Evolutionary conservation across 441 rosid genomes (phyloP).

Genomic region (Hypseocharis bilobata): DNA sequence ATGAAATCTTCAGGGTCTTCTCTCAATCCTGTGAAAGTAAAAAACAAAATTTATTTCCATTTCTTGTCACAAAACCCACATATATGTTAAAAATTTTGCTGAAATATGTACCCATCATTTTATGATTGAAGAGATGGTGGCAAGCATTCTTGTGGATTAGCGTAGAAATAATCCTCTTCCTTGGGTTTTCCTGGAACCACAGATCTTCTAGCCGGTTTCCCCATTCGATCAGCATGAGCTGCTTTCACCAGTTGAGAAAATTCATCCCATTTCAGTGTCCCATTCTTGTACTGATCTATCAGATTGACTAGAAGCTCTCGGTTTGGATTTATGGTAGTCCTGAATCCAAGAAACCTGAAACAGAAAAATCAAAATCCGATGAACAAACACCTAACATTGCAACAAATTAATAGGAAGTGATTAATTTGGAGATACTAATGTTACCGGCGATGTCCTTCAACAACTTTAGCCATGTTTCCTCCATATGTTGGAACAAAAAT

Average conservation of each 20-base stretch:
- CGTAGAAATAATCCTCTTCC: conserved; percentile 38
- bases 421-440: too few species aligned
- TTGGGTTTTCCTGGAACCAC: conserved; percentile 33
- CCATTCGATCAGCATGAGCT: conserved; percentile 29
- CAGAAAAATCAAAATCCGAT: neutral
- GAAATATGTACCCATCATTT: too few species aligned
- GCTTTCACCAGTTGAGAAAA: conserved; percentile 28
- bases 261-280: conserved; percentile 30
- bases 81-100: too few species aligned
- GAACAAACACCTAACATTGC: too few species aligned
- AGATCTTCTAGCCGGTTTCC: conserved; percentile 27
- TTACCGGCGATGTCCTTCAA: conserved; percentile 35
- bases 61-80: too few species aligned
- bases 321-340: conserved; percentile 29
- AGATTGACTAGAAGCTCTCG: conserved; percentile 29
- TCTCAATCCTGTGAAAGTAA: too few species aligned
- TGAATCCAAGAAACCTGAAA: conserved; percentile 33
- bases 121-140: too few species aligned
- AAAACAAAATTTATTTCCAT: too few species aligned
- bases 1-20: too few species aligned
- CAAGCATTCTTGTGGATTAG: conserved; percentile 38
- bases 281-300: conserved; percentile 27
- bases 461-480: conserved; percentile 43
- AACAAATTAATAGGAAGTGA: too few species aligned
- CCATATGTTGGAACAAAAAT: conserved; percentile 33